phyloP scores from a whole-genome alignment of 257 asterid species.

The Henckelia pumila region DNA sequence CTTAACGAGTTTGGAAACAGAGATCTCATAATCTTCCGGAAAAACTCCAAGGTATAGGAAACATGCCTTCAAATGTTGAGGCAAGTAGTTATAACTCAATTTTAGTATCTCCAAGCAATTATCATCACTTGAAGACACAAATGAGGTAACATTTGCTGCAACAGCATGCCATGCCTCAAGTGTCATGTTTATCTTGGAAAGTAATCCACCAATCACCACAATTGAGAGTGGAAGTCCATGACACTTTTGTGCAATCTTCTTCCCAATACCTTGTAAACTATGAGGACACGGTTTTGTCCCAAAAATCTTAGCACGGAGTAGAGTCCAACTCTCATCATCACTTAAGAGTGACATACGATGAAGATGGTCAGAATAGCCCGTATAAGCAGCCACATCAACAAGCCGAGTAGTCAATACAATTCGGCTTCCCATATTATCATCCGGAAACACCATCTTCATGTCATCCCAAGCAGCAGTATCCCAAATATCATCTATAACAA shows the following conservation, averaged over 20 bases:
- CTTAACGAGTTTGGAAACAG: not conserved
- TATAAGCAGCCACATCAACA: not conserved
- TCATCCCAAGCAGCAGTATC: not conserved
- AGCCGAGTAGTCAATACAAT: not conserved
- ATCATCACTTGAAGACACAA: constrained; percentile 1
- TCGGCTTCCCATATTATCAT: constrained; percentile 1
- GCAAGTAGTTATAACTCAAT: too few relatives aligned
- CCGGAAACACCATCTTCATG: not conserved
- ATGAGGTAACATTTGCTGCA: not conserved
- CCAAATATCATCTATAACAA: constrained; percentile 3
- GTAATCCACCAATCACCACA: not conserved
- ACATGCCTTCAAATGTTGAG: too few relatives aligned
- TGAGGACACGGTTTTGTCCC: not conserved
- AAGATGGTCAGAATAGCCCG: not conserved
- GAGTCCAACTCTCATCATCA: constrained; percentile 3
- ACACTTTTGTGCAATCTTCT: constrained; percentile 5
- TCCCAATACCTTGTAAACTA: not conserved
- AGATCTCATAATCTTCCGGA: constrained; percentile 14
- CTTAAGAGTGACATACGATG: not conserved
- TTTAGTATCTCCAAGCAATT: not conserved
- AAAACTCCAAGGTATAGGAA: constrained; percentile 17
- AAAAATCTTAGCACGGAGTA: not conserved
- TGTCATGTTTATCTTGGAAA: not conserved
- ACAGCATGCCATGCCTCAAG: not conserved
- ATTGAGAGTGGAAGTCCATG: constrained; percentile 5